These are phyloP conservation scores for Raffaelea arxii DNA, from an alignment of 2,329 filamentous ascomycete species.

Conservation along the genomic window DNA sequence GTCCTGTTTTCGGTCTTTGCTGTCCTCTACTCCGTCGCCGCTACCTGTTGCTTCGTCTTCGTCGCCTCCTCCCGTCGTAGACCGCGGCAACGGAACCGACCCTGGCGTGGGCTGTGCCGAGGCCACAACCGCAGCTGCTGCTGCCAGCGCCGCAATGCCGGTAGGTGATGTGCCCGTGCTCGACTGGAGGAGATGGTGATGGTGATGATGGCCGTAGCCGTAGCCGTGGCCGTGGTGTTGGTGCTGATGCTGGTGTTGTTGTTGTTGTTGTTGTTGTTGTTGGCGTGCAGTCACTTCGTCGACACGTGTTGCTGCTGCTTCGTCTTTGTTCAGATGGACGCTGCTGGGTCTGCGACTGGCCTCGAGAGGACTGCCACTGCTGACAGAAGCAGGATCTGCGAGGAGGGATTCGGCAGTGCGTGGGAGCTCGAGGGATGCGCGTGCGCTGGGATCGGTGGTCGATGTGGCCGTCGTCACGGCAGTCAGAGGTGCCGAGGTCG, in stretches of 20 bases:
- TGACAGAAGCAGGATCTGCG: no score
- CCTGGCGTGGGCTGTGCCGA: slow-evolving; percentile 4
- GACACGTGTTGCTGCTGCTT: not conserved
- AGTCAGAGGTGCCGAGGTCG: not conserved
- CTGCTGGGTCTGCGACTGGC: not conserved
- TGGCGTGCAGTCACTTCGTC: no score
- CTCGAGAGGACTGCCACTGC: no score
- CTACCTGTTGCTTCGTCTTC: not conserved
- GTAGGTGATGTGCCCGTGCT: slow-evolving; percentile 5
- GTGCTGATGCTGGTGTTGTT: not conserved
- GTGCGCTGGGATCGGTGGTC: slow-evolving; percentile 8
- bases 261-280: not conserved
- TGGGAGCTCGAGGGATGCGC: not conserved
- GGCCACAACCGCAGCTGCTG: slow-evolving; percentile 1
- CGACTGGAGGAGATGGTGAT: no score
- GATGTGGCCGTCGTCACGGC: not conserved
- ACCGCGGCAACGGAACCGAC: not conserved
- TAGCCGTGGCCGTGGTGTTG: not conserved
- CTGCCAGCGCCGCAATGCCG: slow-evolving; percentile 8
- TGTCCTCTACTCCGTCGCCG: not conserved
- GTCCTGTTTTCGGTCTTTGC: not conserved
- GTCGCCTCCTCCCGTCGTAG: not conserved
- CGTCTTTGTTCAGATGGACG: not conserved
- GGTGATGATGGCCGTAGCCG: not conserved
- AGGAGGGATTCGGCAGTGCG: not conserved